These are phyloP conservation scores for Xylaria grammica DNA, from an alignment of 495 filamentous ascomycete species.

Conservation along the genomic window DNA sequence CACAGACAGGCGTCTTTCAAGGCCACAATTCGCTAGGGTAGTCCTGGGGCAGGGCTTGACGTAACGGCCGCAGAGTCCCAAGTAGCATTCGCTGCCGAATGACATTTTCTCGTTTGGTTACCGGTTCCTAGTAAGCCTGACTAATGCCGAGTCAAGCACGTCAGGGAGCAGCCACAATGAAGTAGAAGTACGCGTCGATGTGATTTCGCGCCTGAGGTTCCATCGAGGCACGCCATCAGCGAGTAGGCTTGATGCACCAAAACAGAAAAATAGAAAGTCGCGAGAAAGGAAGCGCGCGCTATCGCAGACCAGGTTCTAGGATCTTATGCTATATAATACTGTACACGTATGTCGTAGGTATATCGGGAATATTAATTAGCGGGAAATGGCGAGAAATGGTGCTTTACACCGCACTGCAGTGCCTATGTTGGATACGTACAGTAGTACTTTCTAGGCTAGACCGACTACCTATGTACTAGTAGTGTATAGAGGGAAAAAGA, in stretches of 20 bases:
- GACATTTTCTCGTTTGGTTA: neutral
- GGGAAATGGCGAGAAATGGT: neutral
- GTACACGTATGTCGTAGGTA: neutral
- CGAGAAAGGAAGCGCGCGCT: neutral
- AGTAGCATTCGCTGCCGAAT: neutral
- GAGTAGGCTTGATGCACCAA: neutral
- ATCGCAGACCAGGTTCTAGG: neutral
- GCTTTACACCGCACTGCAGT: neutral
- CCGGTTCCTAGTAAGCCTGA: neutral
- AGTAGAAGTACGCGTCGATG: too few relatives aligned
- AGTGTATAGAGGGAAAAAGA: too few relatives aligned
- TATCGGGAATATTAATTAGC: neutral
- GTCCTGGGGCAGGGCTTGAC: neutral
- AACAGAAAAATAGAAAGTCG: neutral
- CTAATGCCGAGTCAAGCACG: neutral
- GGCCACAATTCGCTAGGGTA: neutral
- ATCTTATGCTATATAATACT: neutral
- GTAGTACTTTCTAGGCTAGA: too few relatives aligned
- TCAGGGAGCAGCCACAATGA: neutral
- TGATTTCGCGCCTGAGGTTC: neutral
- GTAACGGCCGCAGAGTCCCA: conserved; percentile 1
- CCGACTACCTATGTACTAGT: too few relatives aligned
- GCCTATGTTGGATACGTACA: too few relatives aligned
- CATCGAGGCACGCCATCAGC: neutral
- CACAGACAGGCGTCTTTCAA: neutral